Evolutionary conservation across 1,284 basidiomycete species (phyloP), one percentile per base, ranked within the genome.

Genomic region (Cryptococcus floricola): DNA sequence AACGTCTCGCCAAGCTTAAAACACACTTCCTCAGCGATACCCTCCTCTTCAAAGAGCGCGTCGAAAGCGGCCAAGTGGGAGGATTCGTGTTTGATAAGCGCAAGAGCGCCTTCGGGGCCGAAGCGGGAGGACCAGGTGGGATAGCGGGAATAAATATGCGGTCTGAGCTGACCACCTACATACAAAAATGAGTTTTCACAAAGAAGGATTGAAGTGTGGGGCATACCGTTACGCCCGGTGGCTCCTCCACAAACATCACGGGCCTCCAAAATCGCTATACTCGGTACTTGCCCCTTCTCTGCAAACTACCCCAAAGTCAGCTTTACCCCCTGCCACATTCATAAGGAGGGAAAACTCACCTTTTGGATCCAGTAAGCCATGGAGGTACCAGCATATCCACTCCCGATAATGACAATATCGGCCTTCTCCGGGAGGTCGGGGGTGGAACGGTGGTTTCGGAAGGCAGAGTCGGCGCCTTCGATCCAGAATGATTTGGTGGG

Each of bases 321-420:
- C 41, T 34, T 16, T 18, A 12, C 10, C 25, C 31, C 25, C 1
- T 49, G 3, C 38, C 18, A 14, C n/a, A 5, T 23, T 23, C 23
- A 23, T 23, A 34, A 34, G 31, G 31, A 10, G 31, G 10, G 31
- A 10, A 10, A 10, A 53, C 51, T 19, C 28, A 56, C 54, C 38
- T 54, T 54, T 10, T 52, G 47, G 10, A 59, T 28, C 53, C 54
- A 56, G 28, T 60, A 61, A 12, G 58, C 57, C 28, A 49, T 48
- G 4, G 54, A 18, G 25, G 38, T 53, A 28, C 67, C 69, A 10
- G 65, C 58, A 16, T 67, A 53, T 3, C 67, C 69, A 31, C 59
- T 63, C 9, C 67, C 69, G 41, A 69, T 61, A 48, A 71, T 63
- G 34, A 69, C 58, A 0, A 66, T 61, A 42, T 67, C 65, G 6